Base-by-base conservation (phyloP, 306 rosid genomes). In the Pyrus betulifolia region DNA sequence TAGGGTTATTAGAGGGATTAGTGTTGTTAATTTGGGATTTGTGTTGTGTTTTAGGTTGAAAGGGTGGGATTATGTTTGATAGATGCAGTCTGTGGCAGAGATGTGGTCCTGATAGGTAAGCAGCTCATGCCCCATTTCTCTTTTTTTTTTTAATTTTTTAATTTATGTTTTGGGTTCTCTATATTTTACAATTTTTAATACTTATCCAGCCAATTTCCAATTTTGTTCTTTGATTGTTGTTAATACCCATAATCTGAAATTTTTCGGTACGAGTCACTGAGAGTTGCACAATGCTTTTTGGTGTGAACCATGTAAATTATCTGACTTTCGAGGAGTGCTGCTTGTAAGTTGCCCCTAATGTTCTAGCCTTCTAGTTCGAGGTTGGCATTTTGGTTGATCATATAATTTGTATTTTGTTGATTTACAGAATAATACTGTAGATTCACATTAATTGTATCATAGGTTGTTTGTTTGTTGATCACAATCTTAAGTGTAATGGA, bases 21-120 rank as follows among this genome's bases (percentile, higher is more conserved):
- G 12, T 72, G 11, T 2, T 25, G 44, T 57, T 55, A 76, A 11
- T 31, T 49, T 42, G 12, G 45, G 19, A 35, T 40, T 70, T 66
- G 25, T 4, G 21, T 7, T 55, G 38, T 60, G 45, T 60, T 60
- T 76, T 72, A 87, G 89, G 86, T 81, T 42, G 83, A 79, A 84
- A 81, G 82, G 69, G 82, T 80, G 10, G 6, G 42, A 60, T 83
- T 83, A 86, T 88, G 88, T 63, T 78, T 72, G 82, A 80, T 62
- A 86, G 91, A 70, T 81, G 71, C 58, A 38, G 64, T 74, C 78
- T 74, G 64, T 76, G 80, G 83, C 75, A 65, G 74, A 84, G 79
- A 86, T 84, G 82, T 71, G 62, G 78, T 77, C 79, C 82, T 81
- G 49, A 67, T 79, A 79, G 87, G 92, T 87, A 82, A 57, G 84